A percentile compares a stretch with the other conserved stretches of the same genome.
phyloP scores from a whole-genome alignment of 371 early-diverging fungal genomes.

The Pancytospora philotis region DNA sequence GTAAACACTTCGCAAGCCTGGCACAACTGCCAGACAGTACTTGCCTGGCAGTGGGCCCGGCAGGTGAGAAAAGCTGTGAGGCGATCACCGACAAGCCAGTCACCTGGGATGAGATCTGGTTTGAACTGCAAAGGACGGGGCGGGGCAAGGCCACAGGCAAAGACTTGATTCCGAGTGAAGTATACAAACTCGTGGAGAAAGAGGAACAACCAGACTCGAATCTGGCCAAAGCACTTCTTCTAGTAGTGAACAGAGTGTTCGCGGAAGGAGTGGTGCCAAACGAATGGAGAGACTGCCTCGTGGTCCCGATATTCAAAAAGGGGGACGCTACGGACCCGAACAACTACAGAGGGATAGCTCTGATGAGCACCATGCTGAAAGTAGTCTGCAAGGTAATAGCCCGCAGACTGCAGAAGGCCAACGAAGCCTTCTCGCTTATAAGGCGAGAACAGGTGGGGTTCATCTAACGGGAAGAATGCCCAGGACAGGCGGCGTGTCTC shows the following conservation, averaged over 20 bases:
- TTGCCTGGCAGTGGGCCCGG: too few relatives aligned
- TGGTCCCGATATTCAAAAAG: constrained; percentile 36
- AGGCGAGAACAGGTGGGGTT: constrained; percentile 28
- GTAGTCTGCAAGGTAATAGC: constrained; percentile 15
- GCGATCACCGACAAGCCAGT: too few relatives aligned
- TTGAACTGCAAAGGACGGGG: too few relatives aligned
- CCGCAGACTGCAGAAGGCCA: not conserved
- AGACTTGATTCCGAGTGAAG: too few relatives aligned
- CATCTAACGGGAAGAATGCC: constrained; percentile 15
- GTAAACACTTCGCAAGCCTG: too few relatives aligned
- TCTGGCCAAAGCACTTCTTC: constrained; percentile 1
- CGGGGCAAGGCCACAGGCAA: too few relatives aligned
- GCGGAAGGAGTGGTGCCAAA: constrained; percentile 5
- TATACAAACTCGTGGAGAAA: constrained; percentile 5
- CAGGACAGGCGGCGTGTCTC: constrained; percentile 17
- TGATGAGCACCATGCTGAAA: constrained; percentile 19
- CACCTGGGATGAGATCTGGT: too few relatives aligned
- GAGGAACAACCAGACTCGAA: not conserved
- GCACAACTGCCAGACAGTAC: too few relatives aligned
- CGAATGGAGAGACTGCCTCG: not conserved
- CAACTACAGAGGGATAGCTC: constrained; percentile 40
- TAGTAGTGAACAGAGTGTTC: not conserved
- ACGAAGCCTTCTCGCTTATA: not conserved
- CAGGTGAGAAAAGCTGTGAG: too few relatives aligned
- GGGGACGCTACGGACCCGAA: constrained; percentile 11